Evolutionary conservation across 2,329 filamentous ascomycete species (phyloP).

Genomic region (Ophiobolus disseminans): DNA sequence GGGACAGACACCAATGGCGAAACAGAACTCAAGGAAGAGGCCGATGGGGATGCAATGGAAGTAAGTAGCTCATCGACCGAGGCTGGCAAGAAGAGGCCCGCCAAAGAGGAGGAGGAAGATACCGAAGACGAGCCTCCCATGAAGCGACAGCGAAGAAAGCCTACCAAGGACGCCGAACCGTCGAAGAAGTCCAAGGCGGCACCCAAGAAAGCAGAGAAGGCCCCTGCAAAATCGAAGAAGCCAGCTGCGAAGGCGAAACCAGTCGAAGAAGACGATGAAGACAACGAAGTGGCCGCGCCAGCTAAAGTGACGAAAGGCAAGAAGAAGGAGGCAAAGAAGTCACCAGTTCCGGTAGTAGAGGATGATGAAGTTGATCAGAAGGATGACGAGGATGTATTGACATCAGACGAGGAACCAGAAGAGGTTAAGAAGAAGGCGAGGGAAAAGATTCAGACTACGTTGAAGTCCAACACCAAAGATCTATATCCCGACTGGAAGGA

Average conservation of each 20-base stretch:
- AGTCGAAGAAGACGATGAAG: conserved; percentile 28
- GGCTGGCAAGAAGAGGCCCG: conserved; percentile 39
- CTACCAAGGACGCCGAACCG: conserved; percentile 27
- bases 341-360: conserved; percentile 27
- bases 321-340: conserved; percentile 27
- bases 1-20: conserved; percentile 15
- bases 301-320: conserved; percentile 25
- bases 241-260: conserved; percentile 21
- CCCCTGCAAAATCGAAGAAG: conserved; percentile 24
- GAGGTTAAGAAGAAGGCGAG: conserved; percentile 76
- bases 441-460: conserved; percentile 78
- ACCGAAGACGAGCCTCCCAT: conserved; percentile 48
- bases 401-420: conserved; percentile 71
- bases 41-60: conserved; percentile 38
- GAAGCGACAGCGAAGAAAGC: conserved; percentile 45
- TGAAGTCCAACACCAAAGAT: conserved; percentile 73
- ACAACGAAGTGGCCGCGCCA: conserved; percentile 21
- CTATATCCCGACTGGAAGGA: conserved; percentile 95
- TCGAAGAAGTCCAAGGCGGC: conserved; percentile 24
- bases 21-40: conserved; percentile 11
- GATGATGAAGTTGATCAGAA: conserved; percentile 34
- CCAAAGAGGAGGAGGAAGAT: conserved; percentile 39
- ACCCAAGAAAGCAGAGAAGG: conserved; percentile 30
- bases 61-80: conserved; percentile 32
- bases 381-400: conserved; percentile 53